A percentile compares a stretch with the other conserved stretches of the same genome.
phyloP scores from a whole-genome alignment of 2,329 filamentous ascomycete genomes.

The Aureobasidium subglaciale region DNA sequence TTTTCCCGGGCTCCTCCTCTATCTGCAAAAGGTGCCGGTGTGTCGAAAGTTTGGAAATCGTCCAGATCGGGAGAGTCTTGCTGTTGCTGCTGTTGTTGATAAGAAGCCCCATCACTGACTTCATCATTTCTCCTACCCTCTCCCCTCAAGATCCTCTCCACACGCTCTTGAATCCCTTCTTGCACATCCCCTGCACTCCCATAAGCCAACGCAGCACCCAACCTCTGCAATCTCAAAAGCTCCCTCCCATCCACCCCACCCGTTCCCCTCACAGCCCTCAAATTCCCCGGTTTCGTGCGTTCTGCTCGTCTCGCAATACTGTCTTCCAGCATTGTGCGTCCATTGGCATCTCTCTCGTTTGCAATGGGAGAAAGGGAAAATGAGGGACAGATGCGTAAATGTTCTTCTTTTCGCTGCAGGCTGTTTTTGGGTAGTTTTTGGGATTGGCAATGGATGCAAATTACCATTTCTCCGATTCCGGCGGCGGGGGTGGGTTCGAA shows the following conservation, averaged over 20 bases:
- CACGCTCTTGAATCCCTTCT: background rate
- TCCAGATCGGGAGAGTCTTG: too few species aligned
- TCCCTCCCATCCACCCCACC: background rate
- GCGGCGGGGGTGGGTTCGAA: background rate
- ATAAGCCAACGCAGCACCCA: background rate
- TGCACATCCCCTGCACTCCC: background rate
- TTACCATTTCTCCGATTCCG: background rate
- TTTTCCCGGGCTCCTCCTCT: too few species aligned
- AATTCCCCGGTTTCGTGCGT: background rate
- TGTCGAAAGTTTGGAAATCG: background rate
- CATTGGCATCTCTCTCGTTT: background rate
- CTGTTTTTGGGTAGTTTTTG: background rate
- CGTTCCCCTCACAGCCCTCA: too few species aligned
- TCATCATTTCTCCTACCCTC: background rate
- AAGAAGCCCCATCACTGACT: too few species aligned
- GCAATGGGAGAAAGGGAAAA: background rate
- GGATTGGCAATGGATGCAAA: background rate
- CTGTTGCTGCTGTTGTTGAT: too few species aligned
- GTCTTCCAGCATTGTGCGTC: background rate
- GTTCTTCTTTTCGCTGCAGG: conserved; percentile 2
- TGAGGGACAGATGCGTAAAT: background rate
- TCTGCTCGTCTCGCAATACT: background rate
- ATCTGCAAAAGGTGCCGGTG: too few species aligned
- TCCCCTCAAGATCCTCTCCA: background rate
- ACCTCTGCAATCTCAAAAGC: background rate